Evolutionary conservation across 495 filamentous ascomycete genomes (phyloP).

Genomic region (Daldinia caldariorum): DNA sequence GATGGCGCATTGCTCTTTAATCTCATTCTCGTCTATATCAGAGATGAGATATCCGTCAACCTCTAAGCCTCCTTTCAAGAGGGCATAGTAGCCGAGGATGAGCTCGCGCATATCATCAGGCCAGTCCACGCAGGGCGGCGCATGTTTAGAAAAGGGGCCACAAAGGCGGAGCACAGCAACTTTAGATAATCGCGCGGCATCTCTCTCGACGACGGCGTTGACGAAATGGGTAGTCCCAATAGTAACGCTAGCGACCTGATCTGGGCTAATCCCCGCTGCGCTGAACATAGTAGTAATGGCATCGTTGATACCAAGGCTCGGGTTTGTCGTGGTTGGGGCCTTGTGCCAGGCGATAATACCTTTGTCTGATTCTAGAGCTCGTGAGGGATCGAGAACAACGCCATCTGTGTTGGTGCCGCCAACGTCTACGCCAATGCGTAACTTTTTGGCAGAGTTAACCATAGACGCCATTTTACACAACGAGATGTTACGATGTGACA

Average conservation of each 20-base stretch:
- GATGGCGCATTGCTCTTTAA: conserved; percentile 52
- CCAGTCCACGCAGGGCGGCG: conserved; percentile 64
- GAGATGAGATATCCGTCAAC: conserved; percentile 61
- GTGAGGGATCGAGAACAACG: conserved; percentile 64
- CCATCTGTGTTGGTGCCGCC: conserved; percentile 71
- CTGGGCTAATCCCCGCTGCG: conserved; percentile 50
- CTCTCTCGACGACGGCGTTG: conserved; percentile 69
- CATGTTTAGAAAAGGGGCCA: conserved; percentile 63
- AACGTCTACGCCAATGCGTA: conserved; percentile 59
- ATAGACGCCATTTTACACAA: conserved; percentile 36
- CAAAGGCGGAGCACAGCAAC: conserved; percentile 67
- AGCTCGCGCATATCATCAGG: conserved; percentile 56
- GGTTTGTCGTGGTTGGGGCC: conserved; percentile 66
- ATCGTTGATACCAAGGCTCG: conserved; percentile 63
- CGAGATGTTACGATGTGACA: not conserved
- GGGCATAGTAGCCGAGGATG: conserved; percentile 58
- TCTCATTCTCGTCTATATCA: conserved; percentile 58
- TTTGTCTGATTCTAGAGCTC: conserved; percentile 48
- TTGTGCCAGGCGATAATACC: conserved; percentile 65
- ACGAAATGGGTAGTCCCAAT: conserved; percentile 73
- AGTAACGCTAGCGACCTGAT: conserved; percentile 63
- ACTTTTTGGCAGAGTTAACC: conserved; percentile 28
- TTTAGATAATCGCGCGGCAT: conserved; percentile 59
- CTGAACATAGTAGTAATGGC: conserved; percentile 60
- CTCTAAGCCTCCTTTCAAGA: conserved; percentile 59